Conservation (phyloP, 2,329 filamentous ascomycete genomes). For the Colletotrichum truncatum region DNA sequence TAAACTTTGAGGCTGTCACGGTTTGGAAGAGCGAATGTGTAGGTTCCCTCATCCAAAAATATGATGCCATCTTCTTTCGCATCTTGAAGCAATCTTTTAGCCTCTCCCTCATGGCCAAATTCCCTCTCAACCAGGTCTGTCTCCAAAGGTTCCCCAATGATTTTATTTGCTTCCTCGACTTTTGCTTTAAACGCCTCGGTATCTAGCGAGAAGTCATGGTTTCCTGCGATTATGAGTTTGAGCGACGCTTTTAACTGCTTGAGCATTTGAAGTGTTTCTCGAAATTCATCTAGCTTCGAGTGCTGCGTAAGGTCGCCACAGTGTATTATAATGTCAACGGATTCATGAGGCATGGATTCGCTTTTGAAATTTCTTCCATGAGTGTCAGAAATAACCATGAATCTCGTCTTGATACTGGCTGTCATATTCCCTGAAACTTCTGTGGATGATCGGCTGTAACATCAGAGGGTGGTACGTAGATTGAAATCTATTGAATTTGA, state of each 20-base stretch:
- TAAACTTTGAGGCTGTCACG: slow-evolving; percentile 59
- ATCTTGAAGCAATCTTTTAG: slow-evolving; percentile 47
- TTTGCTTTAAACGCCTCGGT: neutral
- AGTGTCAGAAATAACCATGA: slow-evolving; percentile 6
- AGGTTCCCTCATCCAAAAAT: slow-evolving; percentile 60
- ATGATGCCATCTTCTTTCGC: slow-evolving; percentile 49
- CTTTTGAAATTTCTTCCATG: neutral
- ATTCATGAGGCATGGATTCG: too few species aligned
- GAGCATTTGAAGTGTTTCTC: slow-evolving; percentile 46
- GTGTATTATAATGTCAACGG: slow-evolving; percentile 57
- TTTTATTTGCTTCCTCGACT: neutral
- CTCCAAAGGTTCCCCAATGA: neutral
- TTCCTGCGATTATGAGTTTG: slow-evolving; percentile 60
- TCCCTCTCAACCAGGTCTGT: slow-evolving; percentile 39
- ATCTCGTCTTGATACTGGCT: too few species aligned
- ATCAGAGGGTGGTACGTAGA: too few species aligned
- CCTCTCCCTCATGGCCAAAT: slow-evolving; percentile 51
- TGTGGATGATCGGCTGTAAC: too few species aligned
- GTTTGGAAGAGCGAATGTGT: slow-evolving; percentile 57
- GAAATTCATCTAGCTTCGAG: slow-evolving; percentile 52
- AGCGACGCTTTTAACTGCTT: slow-evolving; percentile 49
- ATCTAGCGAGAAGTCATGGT: slow-evolving; percentile 58
- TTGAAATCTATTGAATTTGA: too few species aligned
- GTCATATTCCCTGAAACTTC: too few species aligned
- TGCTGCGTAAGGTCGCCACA: slow-evolving; percentile 58